Base-by-base conservation (phyloP, 2,329 filamentous ascomycete species). In the Penicillium italicum region DNA sequence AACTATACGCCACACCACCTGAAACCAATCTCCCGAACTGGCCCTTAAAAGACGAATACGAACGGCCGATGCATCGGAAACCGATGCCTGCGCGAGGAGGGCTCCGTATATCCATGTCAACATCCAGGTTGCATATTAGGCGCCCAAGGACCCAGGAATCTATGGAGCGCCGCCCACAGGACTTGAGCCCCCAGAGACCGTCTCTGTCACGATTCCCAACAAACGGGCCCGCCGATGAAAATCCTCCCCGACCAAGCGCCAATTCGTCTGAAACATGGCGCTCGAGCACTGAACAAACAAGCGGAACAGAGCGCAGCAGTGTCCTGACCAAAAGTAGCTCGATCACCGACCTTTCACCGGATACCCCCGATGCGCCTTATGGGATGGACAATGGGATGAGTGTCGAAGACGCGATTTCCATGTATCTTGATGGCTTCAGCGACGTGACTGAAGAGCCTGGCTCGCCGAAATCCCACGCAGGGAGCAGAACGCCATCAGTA, bases 231-330 rank as follows among this genome's bases (percentile, higher is more conserved):
- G 49, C 66, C n/a, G 73, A 75, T 37, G 67, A 72, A 31, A 67
- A 69, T 48, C 61, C 63, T 6, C 70, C 80, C 24, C 78, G 85
- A 24, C 79, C 81, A 14, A 87, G 84, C 59, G 79, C 83, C 60
- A 79, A 83, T 51, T 87, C 85, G 4, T 81, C 78, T 26, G 74
- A 84, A 69, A 87, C 85, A 4, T 83, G 77, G 4, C 79, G 79
- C 52, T 86, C 84, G 16, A 86, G 83, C 66, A 73, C 79, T 38
- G 74, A 82, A 48, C 81, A 82, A 41, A 68, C 77, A 7, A 83
- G 81, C 59, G 82, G 82, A n/a, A 95, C 90, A 1, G 90, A 93
- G 68, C 82, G 90, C 58, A 95, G 90, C 71, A 96, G 91, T 68
- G 80, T 94, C 47, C 72, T 87, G 61, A 94, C 91, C 4, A 91